A percentile compares a stretch with the other conserved stretches of the same genome.
These are phyloP conservation scores for Ascochyta koolunga DNA, from an alignment of 2,329 filamentous ascomycete species.

Conservation along the genomic window DNA sequence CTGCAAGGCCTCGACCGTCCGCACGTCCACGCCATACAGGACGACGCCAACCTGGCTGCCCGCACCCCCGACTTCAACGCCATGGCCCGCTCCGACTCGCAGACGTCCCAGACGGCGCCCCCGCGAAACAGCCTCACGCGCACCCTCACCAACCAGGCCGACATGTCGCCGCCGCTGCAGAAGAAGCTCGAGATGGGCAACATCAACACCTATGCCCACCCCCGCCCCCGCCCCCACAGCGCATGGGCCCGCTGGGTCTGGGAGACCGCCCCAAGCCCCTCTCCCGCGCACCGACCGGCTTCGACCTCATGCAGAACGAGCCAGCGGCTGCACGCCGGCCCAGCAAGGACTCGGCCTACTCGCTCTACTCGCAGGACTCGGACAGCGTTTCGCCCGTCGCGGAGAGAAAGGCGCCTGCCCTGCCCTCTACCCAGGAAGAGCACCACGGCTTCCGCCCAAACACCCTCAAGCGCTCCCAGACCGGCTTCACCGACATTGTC, in stretches of 20 bases:
- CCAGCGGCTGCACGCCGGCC: slow-evolving; percentile 20
- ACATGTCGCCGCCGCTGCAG: slow-evolving; percentile 45
- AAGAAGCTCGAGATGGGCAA: slow-evolving; percentile 46
- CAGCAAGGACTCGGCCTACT: slow-evolving; percentile 43
- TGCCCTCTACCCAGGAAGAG: slow-evolving; percentile 44
- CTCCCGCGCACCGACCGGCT: slow-evolving; percentile 42
- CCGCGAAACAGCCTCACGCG: slow-evolving; percentile 41
- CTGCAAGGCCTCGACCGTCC: slow-evolving; percentile 22
- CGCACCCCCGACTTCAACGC: slow-evolving; percentile 35
- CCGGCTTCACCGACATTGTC: slow-evolving; percentile 51
- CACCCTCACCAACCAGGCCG: slow-evolving; percentile 42
- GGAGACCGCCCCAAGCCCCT: slow-evolving; percentile 41
- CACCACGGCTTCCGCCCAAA: slow-evolving; percentile 60
- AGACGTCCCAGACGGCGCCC: slow-evolving; percentile 30
- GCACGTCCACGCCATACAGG: slow-evolving; percentile 31
- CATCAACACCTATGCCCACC: slow-evolving; percentile 41
- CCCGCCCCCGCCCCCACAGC: slow-evolving; percentile 35
- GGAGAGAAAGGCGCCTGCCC: slow-evolving; percentile 29
- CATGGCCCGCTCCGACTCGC: slow-evolving; percentile 31
- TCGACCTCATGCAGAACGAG: slow-evolving; percentile 31
- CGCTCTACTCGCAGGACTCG: slow-evolving; percentile 38
- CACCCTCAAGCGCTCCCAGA: slow-evolving; percentile 64
- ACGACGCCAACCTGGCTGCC: slow-evolving; percentile 38
- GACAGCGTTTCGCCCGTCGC: slow-evolving; percentile 29
- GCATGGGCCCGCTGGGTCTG: slow-evolving; percentile 44